These are phyloP conservation scores for Clausena lansium DNA, from an alignment of 345 rosid species.

Conservation along the genomic window DNA sequence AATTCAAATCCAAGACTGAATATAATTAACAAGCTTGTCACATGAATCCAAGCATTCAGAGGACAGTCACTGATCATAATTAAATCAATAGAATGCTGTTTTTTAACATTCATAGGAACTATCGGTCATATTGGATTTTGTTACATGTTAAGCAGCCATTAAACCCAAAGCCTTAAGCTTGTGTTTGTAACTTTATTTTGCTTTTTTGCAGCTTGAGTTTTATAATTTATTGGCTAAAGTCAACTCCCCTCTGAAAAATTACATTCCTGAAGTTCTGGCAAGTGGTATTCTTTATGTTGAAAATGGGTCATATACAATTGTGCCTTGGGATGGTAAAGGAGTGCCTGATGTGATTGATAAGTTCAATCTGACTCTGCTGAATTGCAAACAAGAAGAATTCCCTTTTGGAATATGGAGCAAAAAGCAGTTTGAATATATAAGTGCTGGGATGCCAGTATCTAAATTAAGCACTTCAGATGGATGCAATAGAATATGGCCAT, in stretches of 20 bases:
- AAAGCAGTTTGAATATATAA: constrained; percentile 55
- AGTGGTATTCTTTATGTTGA: constrained; percentile 76
- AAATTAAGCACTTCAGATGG: constrained; percentile 36
- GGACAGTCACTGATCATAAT: neutral
- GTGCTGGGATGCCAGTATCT: constrained; percentile 38
- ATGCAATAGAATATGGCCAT: constrained; percentile 69
- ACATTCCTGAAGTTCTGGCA: constrained; percentile 72
- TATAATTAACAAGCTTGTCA: neutral
- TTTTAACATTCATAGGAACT: neutral
- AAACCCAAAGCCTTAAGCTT: neutral
- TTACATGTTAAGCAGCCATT: neutral
- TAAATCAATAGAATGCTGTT: neutral
- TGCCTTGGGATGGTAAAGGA: constrained; percentile 90
- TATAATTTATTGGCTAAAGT: constrained; percentile 46
- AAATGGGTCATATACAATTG: constrained; percentile 56
- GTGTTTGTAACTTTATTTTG: constrained; percentile 22
- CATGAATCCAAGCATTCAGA: neutral
- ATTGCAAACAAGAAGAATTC: constrained; percentile 40
- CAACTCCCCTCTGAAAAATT: constrained; percentile 54
- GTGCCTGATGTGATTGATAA: constrained; percentile 57
- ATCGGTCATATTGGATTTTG: neutral
- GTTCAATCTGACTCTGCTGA: constrained; percentile 43
- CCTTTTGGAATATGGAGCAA: constrained; percentile 86
- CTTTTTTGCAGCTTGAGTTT: constrained; percentile 77
- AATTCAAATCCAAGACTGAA: neutral